Evolutionary conservation across 179 eudicot species (phyloP).

Genomic region (Sideroxylon spinosum): DNA sequence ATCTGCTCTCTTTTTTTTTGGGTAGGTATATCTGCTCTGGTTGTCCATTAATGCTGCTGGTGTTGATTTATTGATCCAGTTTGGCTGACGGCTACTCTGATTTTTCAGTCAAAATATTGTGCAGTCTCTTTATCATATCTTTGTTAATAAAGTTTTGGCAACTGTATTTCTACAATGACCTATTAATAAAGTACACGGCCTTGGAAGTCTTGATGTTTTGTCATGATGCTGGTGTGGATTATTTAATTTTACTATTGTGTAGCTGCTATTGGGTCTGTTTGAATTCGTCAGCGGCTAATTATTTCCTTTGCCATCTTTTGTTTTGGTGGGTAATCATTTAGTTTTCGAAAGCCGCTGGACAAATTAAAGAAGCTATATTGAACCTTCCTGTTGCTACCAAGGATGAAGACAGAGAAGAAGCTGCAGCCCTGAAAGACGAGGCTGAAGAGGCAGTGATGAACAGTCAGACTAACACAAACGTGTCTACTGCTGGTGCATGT

Average conservation of each 20-base stretch:
- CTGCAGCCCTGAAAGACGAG: constrained; percentile 54
- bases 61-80: not conserved
- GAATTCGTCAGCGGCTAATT: constrained; percentile 3
- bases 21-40: no score
- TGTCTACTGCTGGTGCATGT: constrained; percentile 29
- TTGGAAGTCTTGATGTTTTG: not conserved
- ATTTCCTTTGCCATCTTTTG: not conserved
- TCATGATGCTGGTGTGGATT: not conserved
- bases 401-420: constrained; percentile 82
- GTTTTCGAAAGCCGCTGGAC: constrained; percentile 87
- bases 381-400: constrained; percentile 73
- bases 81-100: not conserved
- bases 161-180: not conserved
- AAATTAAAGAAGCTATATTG: constrained; percentile 64
- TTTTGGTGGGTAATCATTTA: constrained; percentile 25
- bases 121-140: not conserved
- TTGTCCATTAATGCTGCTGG: no score
- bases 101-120: not conserved
- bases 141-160: not conserved
- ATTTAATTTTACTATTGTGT: not conserved
- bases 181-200: not conserved
- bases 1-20: no score
- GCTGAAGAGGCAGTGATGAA: constrained; percentile 28
- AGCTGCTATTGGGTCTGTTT: not conserved
- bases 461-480: constrained; percentile 27